Base-by-base conservation (phyloP, 2,329 filamentous ascomycete genomes). In the Fusarium armeniacum region DNA sequence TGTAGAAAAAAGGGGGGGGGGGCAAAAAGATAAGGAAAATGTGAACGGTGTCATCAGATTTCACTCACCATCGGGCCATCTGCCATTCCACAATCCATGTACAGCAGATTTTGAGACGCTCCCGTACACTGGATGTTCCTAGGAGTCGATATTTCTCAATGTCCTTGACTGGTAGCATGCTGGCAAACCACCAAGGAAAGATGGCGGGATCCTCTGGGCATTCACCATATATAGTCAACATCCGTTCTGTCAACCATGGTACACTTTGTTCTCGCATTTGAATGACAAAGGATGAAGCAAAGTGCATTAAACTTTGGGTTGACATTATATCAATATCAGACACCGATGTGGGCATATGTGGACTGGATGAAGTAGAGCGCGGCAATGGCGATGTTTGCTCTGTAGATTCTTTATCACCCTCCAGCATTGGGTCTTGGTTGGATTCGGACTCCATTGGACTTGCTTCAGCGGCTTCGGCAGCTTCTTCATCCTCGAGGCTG, bases 171-270 rank as follows among this genome's bases (percentile, higher is more conserved):
- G 93, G 93, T 15, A 97, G 80, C 22, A 96, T 89, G 75, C 89
- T 93, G 12, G 92, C 94, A 71, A 97, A 91, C 94, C 94, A 98
- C 86, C 94, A 97, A 0, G 94, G 92, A 71, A 97, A 96, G 2
- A 88, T 78, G 5, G 90, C 90, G 1, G 93, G 90, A 74, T 97
- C 93, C 18, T 87, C 83, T 0, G 93, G 94, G 22, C 90, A 91
- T 61, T 91, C 88, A 15, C 94, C 94, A 70, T 95, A 96, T 8
- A 92, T 89, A 33, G 88, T 82, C 32, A 94, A 82, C 35, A 94
- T 90, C 11, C 90, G 87, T 41, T 89, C 85, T 58, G 92, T 88
- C 30, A 97, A 82, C 93, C 93, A 97, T 0, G 87, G 86, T 1
- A 90, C 91, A 61, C 90, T 92, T 55, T 89, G 83, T 7, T 84